Base-by-base conservation (phyloP, 495 filamentous ascomycete species). In the Immersiella caudata region DNA sequence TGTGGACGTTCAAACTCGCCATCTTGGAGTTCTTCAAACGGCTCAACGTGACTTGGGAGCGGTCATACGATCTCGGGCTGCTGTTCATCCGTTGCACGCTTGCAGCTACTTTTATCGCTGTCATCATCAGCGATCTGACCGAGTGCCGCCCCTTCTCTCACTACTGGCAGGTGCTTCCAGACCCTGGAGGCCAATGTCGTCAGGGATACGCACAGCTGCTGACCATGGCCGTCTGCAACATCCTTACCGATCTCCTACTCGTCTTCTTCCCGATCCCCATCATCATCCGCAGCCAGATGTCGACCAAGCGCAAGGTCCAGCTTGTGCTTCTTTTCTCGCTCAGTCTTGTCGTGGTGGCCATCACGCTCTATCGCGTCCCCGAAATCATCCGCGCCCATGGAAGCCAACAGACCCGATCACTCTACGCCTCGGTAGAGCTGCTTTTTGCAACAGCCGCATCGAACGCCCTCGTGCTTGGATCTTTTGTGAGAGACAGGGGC, bases 111-210 rank as follows among this genome's bases (percentile, higher is more conserved):
- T 92, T 97, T 58, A 64, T 93, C 54, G 91, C 87, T 12, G 89
- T 94, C 12, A 78, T 97, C 33, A 88, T 97, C 68, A 87, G 90
- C 18, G 92, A 93, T 18, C 80, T 99, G 29, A 83, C 85, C 50
- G 94, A 97, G 80, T 99, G 95, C 75, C 89, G 88, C 35, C 94
- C 95, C 20, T 91, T 96, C 70, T 57, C 76, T 62, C 87, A 93
- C 75, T 94, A 96, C 80, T 97, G 93, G 93, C 93, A 97, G 76
- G 92, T 97, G 7, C 78, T 88, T 22, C 95, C 95, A 8, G 93
- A 97, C 73, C 94, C 95, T 21, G 93, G 92, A 25, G 87, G 91
- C 14, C 82, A 85, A 68, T 99, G 95, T 79, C 88, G 95, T 27
- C 86, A 89, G 73, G 93, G 91, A 26, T 94, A 91, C 72, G 89